phyloP scores from a whole-genome alignment of 139 green algal genomes.

The Raphidocelis subcapitata region DNA sequence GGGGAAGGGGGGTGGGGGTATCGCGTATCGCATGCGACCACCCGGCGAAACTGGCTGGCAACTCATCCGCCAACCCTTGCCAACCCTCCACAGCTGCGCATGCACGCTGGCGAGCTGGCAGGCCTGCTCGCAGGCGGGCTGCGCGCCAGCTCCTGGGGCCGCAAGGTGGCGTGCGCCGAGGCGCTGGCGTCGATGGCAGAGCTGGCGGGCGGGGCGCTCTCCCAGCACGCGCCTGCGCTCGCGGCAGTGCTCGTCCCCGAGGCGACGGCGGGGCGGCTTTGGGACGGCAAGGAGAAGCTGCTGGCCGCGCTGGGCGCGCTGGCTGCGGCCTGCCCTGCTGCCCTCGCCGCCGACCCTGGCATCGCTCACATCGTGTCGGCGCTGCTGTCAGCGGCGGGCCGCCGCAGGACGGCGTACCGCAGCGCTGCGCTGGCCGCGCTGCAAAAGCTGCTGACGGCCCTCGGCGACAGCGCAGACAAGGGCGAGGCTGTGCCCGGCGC shows the following conservation, averaged over 20 bases:
- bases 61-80: too few species aligned
- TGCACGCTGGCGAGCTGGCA: slow-evolving; percentile 41
- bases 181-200: slow-evolving; percentile 21
- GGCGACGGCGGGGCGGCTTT: slow-evolving; percentile 54
- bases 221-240: slow-evolving; percentile 17
- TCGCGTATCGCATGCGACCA: too few species aligned
- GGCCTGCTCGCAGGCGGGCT: slow-evolving; percentile 25
- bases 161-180: slow-evolving; percentile 59
- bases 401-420: too few species aligned
- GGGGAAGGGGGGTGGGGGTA: too few species aligned
- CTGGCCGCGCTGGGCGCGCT: slow-evolving; percentile 55
- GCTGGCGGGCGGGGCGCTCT: slow-evolving; percentile 43
- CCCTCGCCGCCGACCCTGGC: slow-evolving; percentile 9
- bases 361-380: too few species aligned
- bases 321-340: slow-evolving; percentile 24
- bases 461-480: too few species aligned
- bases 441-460: too few species aligned
- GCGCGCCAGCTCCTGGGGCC: slow-evolving; percentile 49
- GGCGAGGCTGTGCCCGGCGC: too few species aligned
- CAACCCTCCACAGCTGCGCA: background rate
- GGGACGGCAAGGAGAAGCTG: slow-evolving; percentile 80
- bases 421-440: too few species aligned
- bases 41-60: too few species aligned
- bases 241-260: slow-evolving; percentile 27
- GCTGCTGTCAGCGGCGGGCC: too few species aligned